Conservation (phyloP, 2,329 filamentous ascomycete species). For the Paecilomyces dactylethromorphus region DNA sequence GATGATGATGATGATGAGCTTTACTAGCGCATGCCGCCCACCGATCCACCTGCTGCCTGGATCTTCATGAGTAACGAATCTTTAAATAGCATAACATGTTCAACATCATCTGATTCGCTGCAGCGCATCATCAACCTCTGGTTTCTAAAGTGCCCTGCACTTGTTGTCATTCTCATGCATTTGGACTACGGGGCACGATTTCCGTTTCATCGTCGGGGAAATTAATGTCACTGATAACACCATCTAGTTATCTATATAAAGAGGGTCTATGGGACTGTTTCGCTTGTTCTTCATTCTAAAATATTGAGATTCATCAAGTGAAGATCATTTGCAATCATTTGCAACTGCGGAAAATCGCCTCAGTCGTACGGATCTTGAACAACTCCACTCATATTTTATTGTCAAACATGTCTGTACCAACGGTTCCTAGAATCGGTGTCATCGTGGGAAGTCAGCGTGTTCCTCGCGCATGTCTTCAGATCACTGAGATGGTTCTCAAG, state of each 20-base stretch:
- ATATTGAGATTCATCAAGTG: background rate
- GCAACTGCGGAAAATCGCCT: background rate
- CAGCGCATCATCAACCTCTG: background rate
- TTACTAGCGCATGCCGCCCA: background rate
- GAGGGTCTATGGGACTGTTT: background rate
- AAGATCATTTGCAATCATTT: background rate
- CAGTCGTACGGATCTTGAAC: background rate
- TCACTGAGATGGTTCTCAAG: slow-evolving; percentile 18
- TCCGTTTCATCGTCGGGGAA: background rate
- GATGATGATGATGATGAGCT: background rate
- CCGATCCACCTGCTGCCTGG: background rate
- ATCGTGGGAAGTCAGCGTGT: slow-evolving; percentile 26
- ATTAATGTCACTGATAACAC: background rate
- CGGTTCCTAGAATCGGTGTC: slow-evolving; percentile 5
- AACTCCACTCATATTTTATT: background rate
- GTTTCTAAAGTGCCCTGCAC: background rate
- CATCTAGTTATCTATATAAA: background rate
- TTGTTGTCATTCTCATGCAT: background rate
- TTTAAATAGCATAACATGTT: background rate
- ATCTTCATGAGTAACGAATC: background rate
- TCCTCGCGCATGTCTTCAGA: slow-evolving; percentile 24
- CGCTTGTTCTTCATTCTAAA: background rate
- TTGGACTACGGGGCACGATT: background rate
- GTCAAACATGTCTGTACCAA: background rate
- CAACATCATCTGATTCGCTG: background rate